phyloP scores from a whole-genome alignment of 306 rosid species.

The Dalbergia cultrata region DNA sequence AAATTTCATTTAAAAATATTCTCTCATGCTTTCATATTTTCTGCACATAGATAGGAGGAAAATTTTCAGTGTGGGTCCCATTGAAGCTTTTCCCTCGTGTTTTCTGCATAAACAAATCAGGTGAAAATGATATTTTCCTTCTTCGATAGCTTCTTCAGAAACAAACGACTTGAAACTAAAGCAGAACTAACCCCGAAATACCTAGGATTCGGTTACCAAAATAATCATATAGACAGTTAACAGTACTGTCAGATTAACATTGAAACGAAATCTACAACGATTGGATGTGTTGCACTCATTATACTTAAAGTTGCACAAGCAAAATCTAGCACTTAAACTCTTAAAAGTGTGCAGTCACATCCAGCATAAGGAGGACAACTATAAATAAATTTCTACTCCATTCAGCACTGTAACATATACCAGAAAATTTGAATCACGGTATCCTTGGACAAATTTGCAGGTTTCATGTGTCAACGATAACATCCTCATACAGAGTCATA shows the following conservation, averaged over 20 bases:
- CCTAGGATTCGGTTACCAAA: neutral
- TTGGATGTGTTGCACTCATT: neutral
- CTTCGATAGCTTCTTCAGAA: too few species aligned
- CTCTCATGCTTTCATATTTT: too few species aligned
- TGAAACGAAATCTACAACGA: neutral
- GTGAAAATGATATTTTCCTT: too few species aligned
- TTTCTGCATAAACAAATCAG: too few species aligned
- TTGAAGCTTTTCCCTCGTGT: too few species aligned
- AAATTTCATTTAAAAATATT: too few species aligned
- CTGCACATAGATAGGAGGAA: too few species aligned
- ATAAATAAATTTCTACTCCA: conserved; percentile 12
- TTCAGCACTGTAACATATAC: neutral
- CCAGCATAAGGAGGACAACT: neutral
- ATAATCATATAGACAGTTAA: neutral
- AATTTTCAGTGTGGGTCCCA: too few species aligned
- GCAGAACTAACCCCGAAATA: neutral
- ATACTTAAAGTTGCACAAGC: neutral
- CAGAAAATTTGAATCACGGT: neutral
- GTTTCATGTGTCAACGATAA: conserved; percentile 15
- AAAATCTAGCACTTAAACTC: neutral
- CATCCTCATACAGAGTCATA: conserved; percentile 9
- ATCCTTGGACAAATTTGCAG: conserved; percentile 17
- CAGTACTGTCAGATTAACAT: conserved; percentile 4
- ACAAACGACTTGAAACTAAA: neutral
- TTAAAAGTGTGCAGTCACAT: neutral